Conservation (phyloP, 2,329 filamentous ascomycete species). For the Xylaria sp. region DNA sequence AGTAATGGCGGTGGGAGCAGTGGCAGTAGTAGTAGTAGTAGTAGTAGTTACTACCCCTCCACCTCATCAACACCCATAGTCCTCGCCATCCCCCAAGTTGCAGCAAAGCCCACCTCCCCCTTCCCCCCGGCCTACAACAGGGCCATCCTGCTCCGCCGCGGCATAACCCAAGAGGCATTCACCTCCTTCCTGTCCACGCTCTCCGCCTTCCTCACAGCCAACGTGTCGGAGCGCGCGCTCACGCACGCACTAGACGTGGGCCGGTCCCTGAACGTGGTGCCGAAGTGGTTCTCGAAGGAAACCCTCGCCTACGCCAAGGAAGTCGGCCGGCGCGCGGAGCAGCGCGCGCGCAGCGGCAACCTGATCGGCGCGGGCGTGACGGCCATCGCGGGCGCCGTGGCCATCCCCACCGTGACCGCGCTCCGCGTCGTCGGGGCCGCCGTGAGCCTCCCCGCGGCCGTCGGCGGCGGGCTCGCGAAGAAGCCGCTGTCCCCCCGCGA, state of each 20-base stretch:
- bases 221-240: conserved; percentile 57
- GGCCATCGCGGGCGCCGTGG: conserved; percentile 53
- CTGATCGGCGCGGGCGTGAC: conserved; percentile 54
- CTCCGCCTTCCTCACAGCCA: conserved; percentile 60
- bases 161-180: conserved; percentile 45
- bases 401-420: conserved; percentile 54
- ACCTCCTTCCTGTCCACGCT: conserved; percentile 52
- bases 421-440: conserved; percentile 53
- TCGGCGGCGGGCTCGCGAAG: conserved; percentile 50
- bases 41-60: conserved; percentile 50
- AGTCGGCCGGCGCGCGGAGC: conserved; percentile 52
- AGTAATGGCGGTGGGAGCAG: too few relatives aligned
- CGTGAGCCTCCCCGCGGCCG: conserved; percentile 51
- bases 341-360: conserved; percentile 55
- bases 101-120: conserved; percentile 51
- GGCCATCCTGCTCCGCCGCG: conserved; percentile 53
- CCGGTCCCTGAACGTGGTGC: conserved; percentile 50
- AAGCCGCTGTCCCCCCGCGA: conserved; percentile 57
- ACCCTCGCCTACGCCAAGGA: conserved; percentile 53
- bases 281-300: conserved; percentile 52
- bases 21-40: conserved; percentile 7
- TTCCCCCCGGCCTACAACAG: conserved; percentile 56
- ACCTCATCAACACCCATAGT: conserved; percentile 6
- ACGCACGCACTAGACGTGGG: conserved; percentile 45
- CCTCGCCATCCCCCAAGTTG: conserved; percentile 30